These are phyloP conservation scores for Calonectria pteridis DNA, from an alignment of 2,329 filamentous ascomycete species.

Conservation along the genomic window DNA sequence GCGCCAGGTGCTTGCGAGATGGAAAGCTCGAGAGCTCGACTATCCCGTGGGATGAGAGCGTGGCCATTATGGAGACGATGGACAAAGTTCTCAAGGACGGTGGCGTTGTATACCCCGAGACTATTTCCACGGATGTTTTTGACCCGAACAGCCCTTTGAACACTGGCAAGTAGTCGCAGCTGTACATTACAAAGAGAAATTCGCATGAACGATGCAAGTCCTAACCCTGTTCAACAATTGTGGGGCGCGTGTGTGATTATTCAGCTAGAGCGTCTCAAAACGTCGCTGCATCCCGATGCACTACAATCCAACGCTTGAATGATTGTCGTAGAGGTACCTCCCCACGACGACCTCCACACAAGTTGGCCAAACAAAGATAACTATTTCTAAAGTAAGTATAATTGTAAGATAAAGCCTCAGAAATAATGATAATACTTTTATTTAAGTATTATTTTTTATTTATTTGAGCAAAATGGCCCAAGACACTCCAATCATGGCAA, in stretches of 20 bases:
- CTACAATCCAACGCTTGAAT: too few species aligned
- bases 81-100: neutral
- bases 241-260: neutral
- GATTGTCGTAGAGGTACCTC: too few species aligned
- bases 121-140: neutral
- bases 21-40: neutral
- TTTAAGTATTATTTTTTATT: too few species aligned
- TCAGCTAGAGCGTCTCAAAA: neutral
- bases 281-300: neutral
- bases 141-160: neutral
- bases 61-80: conserved; percentile 14
- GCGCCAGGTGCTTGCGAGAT: conserved; percentile 4
- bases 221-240: neutral
- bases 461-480: too few species aligned
- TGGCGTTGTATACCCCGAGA: neutral
- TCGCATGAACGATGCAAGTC: neutral
- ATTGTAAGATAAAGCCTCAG: too few species aligned
- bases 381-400: too few species aligned
- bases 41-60: conserved; percentile 1
- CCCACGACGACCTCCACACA: too few species aligned
- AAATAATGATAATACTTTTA: too few species aligned
- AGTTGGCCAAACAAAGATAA: too few species aligned
- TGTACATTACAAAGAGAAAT: neutral
- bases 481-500: too few species aligned
- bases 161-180: neutral